These are phyloP conservation scores for Claviceps sp. DNA, from an alignment of 2,329 filamentous ascomycete genomes.

Conservation along the genomic window DNA sequence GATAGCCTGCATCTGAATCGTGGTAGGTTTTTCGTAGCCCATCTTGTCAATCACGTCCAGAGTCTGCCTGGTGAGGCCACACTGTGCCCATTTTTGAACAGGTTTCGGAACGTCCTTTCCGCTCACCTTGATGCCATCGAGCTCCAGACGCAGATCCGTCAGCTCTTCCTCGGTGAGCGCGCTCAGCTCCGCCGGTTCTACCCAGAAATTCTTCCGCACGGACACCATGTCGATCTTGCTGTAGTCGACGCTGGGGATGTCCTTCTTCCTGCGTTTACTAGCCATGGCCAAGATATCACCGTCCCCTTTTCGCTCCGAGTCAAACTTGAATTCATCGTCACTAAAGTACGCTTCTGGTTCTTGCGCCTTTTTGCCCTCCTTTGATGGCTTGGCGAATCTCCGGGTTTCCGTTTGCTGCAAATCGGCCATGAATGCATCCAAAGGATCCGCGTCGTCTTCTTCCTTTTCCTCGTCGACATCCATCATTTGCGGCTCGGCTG, in stretches of 20 bases:
- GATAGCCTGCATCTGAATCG: constrained; percentile 90
- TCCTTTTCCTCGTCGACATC: constrained; percentile 49
- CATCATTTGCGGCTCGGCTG: constrained; percentile 38
- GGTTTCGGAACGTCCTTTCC: constrained; percentile 83
- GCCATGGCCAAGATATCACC: constrained; percentile 40
- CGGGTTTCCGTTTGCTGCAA: constrained; percentile 41
- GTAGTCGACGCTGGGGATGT: constrained; percentile 80
- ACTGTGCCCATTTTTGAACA: constrained; percentile 93
- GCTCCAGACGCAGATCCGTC: constrained; percentile 64
- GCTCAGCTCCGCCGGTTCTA: constrained; percentile 71
- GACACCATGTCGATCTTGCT: constrained; percentile 71
- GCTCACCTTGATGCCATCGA: constrained; percentile 90
- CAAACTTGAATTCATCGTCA: constrained; percentile 58
- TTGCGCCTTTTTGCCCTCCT: constrained; percentile 39
- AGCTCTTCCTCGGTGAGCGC: constrained; percentile 78
- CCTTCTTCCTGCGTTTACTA: constrained; percentile 77
- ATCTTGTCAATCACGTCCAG: constrained; percentile 72
- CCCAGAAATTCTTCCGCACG: constrained; percentile 91
- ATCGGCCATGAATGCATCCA: constrained; percentile 93
- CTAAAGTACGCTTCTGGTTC: constrained; percentile 80
- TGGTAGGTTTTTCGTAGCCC: constrained; percentile 77
- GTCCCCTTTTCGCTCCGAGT: constrained; percentile 33
- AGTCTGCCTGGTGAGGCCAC: constrained; percentile 75
- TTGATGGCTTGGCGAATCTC: constrained; percentile 15
- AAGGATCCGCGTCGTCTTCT: constrained; percentile 67